These are phyloP conservation scores for Entomortierella lignicola DNA, from an alignment of 192 early-diverging fungal genomes.

Conservation along the genomic window DNA sequence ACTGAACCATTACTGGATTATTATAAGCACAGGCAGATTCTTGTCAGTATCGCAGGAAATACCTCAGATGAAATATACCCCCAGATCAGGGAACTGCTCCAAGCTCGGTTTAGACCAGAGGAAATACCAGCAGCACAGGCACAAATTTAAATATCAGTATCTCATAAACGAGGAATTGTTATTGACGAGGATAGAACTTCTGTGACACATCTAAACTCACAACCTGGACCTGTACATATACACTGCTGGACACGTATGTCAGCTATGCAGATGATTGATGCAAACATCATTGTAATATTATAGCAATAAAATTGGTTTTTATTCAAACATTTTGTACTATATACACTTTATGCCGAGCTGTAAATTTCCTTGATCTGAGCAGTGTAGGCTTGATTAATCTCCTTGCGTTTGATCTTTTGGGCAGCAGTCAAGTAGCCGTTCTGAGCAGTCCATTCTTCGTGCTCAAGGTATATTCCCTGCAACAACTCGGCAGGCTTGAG, in stretches of 20 bases:
- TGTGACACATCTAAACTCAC: not conserved
- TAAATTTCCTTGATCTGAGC: conserved; percentile 65
- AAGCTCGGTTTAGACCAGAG: conserved; percentile 44
- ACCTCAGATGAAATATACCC: conserved; percentile 96
- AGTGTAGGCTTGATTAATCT: conserved; percentile 73
- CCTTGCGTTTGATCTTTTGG: conserved; percentile 86
- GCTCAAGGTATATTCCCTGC: conserved; percentile 68
- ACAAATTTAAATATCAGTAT: not conserved
- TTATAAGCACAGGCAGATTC: conserved; percentile 72
- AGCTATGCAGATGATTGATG: not conserved
- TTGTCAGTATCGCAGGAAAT: conserved; percentile 76
- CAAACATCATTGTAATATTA: not conserved
- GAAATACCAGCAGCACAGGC: conserved; percentile 17
- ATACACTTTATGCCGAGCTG: not conserved
- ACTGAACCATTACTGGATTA: conserved; percentile 90
- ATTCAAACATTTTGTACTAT: not conserved
- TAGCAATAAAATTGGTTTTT: not conserved
- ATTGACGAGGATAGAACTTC: not conserved
- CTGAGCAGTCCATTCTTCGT: conserved; percentile 91
- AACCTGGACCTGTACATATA: not conserved
- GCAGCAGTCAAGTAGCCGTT: conserved; percentile 88
- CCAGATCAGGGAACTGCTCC: conserved; percentile 65
- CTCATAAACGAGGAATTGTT: not conserved
- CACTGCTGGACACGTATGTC: no score
- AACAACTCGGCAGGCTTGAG: conserved; percentile 81